Conservation (phyloP, 1,139 yeast genomes). For the Magnusiomyces tetraspermus region DNA sequence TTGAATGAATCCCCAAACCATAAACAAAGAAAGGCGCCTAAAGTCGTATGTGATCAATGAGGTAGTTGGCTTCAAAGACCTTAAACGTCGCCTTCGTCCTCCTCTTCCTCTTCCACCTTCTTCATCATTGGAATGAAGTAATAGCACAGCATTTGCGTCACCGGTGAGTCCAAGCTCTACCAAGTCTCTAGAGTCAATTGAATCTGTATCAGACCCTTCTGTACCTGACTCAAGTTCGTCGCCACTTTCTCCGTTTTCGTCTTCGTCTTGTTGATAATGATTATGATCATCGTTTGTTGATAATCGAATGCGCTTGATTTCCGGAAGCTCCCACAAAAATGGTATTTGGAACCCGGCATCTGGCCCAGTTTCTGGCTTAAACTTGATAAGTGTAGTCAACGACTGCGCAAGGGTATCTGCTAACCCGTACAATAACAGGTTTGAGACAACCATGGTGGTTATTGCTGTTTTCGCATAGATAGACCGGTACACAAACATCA, state of each 20-base stretch:
- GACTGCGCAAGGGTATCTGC: slow-evolving; percentile 88
- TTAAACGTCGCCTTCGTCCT: slow-evolving; percentile 32
- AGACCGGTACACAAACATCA: slow-evolving; percentile 32
- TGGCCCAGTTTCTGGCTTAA: slow-evolving; percentile 22
- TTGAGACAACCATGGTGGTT: slow-evolving; percentile 73
- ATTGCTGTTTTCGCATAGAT: slow-evolving; percentile 59
- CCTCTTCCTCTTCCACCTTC: neutral
- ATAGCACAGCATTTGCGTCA: slow-evolving; percentile 5
- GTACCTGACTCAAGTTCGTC: neutral
- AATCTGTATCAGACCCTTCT: slow-evolving; percentile 7
- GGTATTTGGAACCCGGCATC: slow-evolving; percentile 18
- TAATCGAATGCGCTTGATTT: slow-evolving; percentile 29
- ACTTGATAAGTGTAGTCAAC: slow-evolving; percentile 32
- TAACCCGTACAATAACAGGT: slow-evolving; percentile 70
- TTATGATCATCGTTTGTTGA: slow-evolving; percentile 23
- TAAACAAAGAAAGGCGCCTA: slow-evolving; percentile 66
- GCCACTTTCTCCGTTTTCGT: neutral
- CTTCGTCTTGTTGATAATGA: too few relatives aligned
- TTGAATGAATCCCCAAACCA: slow-evolving; percentile 71
- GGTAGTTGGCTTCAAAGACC: slow-evolving; percentile 23
- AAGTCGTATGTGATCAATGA: slow-evolving; percentile 45
- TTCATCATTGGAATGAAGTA: neutral
- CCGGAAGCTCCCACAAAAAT: slow-evolving; percentile 28
- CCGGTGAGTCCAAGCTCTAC: slow-evolving; percentile 29
- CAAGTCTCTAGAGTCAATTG: slow-evolving; percentile 27